Conservation (phyloP, 163 green algal genomes). For the Scenedesmus sp. region DNA sequence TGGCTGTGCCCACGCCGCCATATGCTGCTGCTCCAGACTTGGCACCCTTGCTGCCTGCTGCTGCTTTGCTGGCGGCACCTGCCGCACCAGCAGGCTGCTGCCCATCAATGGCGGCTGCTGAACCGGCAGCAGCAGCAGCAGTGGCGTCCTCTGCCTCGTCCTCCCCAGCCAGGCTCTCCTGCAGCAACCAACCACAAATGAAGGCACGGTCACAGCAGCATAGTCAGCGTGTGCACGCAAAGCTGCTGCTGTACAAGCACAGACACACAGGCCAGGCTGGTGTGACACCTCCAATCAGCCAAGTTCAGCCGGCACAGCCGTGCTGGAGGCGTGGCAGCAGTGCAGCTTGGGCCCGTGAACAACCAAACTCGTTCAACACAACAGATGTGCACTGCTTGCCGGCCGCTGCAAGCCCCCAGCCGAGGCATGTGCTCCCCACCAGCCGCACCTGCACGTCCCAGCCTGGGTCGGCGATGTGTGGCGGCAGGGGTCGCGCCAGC, state of each 20-base stretch:
- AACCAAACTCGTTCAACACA: neutral
- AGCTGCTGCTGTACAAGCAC: neutral
- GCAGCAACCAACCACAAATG: neutral
- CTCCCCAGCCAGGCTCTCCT: slow-evolving; percentile 15
- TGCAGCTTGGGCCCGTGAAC: no score
- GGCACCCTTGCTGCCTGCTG: neutral
- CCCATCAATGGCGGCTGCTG: neutral
- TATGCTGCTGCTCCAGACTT: slow-evolving; percentile 9
- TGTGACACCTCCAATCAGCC: neutral
- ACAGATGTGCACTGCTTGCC: neutral
- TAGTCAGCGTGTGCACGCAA: neutral
- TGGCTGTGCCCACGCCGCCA: neutral
- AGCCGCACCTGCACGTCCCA: slow-evolving; percentile 46
- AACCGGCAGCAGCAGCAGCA: neutral
- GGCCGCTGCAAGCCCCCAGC: neutral
- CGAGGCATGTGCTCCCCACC: neutral
- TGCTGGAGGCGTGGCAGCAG: no score
- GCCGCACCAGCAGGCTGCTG: slow-evolving; percentile 2
- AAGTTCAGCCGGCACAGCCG: neutral
- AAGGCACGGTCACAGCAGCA: neutral
- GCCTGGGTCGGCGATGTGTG: slow-evolving; percentile 71
- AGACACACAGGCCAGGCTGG: no score
- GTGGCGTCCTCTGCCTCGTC: slow-evolving; percentile 37
- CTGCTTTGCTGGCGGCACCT: neutral
- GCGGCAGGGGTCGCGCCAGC: slow-evolving; percentile 62